A percentile compares a stretch with the other conserved stretches of the same genome.
These are phyloP conservation scores for Diaporthe velutina DNA, from an alignment of 2,329 filamentous ascomycete genomes.

Conservation along the genomic window DNA sequence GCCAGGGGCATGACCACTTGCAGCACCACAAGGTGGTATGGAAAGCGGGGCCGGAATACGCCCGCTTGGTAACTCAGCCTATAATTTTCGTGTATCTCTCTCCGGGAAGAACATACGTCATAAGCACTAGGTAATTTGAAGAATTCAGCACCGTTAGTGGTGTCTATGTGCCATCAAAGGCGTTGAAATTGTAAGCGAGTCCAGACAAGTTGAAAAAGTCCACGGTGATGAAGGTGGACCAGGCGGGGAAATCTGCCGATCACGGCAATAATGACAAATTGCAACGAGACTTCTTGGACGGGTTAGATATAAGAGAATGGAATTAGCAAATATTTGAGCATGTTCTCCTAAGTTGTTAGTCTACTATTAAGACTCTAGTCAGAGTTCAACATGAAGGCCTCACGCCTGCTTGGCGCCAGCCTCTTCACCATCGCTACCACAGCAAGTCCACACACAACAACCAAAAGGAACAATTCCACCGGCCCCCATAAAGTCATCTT, in stretches of 20 bases:
- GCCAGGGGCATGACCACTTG: too few relatives aligned
- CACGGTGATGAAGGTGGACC: background rate
- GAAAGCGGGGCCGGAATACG: background rate
- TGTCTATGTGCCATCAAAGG: background rate
- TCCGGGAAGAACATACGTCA: background rate
- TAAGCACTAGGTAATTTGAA: background rate
- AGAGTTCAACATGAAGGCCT: background rate
- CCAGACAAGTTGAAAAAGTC: background rate
- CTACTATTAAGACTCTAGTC: background rate
- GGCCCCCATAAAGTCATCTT: background rate
- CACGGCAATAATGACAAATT: slow-evolving; percentile 7
- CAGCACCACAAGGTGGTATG: background rate
- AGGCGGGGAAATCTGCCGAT: background rate
- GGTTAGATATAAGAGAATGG: background rate
- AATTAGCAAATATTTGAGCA: rapidly evolving
- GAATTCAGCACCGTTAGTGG: background rate
- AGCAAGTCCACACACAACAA: background rate
- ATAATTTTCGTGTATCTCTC: background rate
- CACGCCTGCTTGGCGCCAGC: background rate
- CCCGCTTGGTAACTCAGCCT: background rate
- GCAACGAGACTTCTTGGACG: background rate
- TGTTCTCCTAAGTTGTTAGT: background rate
- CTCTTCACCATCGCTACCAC: background rate
- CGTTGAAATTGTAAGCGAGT: background rate
- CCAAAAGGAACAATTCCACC: background rate